Conservation (phyloP, 2,329 filamentous ascomycete genomes). For the Aciculosporium take region DNA sequence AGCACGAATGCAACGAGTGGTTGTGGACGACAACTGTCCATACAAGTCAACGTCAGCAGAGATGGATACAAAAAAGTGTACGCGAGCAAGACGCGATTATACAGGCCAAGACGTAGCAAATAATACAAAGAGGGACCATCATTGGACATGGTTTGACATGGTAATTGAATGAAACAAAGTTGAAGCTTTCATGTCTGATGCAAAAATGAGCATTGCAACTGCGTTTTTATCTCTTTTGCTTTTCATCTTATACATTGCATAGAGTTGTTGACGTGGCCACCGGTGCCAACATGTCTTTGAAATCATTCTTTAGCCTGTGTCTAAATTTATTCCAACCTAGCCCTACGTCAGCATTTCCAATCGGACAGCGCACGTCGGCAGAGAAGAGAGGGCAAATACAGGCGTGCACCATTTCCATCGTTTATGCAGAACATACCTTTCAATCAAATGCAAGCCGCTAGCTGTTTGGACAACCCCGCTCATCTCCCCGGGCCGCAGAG, state of each 20-base stretch:
- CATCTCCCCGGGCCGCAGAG: slow-evolving; percentile 72
- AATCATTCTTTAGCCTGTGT: not conserved
- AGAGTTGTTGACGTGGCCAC: not conserved
- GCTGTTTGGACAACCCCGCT: slow-evolving; percentile 82
- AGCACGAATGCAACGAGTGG: not conserved
- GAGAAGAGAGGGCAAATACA: not conserved
- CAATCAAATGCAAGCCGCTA: slow-evolving; percentile 88
- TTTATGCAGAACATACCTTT: slow-evolving; percentile 46
- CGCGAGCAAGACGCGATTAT: not conserved
- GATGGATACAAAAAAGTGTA: not conserved
- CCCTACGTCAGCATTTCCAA: not conserved
- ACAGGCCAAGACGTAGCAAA: not conserved
- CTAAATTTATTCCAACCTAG: not conserved
- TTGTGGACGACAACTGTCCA: not conserved
- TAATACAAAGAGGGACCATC: not conserved
- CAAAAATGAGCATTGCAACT: not conserved
- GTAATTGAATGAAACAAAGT: not conserved
- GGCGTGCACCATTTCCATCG: not conserved
- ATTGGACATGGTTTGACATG: not conserved
- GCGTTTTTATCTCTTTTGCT: not conserved
- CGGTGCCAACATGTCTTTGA: not conserved
- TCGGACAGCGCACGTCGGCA: not conserved
- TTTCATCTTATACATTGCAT: not conserved
- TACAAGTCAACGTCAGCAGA: not conserved
- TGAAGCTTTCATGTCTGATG: not conserved